A percentile compares a stretch with the other conserved stretches of the same genome.
Conservation (phyloP, 108 stramenopile genomes). For the Cylindrotheca fusiformis region DNA sequence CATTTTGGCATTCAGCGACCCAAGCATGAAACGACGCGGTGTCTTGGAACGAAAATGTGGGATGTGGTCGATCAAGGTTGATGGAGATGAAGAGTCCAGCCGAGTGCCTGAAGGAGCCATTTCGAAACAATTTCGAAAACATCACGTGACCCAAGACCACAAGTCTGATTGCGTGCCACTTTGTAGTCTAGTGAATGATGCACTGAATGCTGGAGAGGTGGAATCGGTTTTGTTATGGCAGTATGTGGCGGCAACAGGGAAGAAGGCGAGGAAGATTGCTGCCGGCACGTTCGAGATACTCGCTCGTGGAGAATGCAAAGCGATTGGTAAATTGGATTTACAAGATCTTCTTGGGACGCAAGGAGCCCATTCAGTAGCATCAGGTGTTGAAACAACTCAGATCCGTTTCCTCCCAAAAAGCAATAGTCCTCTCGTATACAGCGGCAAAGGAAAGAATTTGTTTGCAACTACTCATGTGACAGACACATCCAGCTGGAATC, state of each 20-base stretch:
- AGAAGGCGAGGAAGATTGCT: slow-evolving; percentile 12
- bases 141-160: not conserved
- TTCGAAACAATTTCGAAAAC: not conserved
- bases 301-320: slow-evolving; percentile 12
- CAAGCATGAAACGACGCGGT: slow-evolving; percentile 20
- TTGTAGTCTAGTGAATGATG: not conserved
- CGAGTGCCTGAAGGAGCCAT: not conserved
- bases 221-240: slow-evolving; percentile 5
- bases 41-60: slow-evolving; percentile 21
- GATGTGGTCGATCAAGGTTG: slow-evolving; percentile 20
- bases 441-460: slow-evolving; percentile 1
- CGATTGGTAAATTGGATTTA: slow-evolving; percentile 45
- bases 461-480: slow-evolving; percentile 1
- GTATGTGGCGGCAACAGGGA: slow-evolving; percentile 6
- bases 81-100: not conserved
- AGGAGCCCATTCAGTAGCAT: not conserved
- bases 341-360: slow-evolving; percentile 43
- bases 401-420: not conserved
- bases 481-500: slow-evolving; percentile 25
- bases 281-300: slow-evolving; percentile 1
- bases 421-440: not conserved
- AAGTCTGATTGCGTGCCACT: not conserved
- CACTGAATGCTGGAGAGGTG: not conserved
- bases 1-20: slow-evolving; percentile 2
- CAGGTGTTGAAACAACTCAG: not conserved